Evolutionary conservation across 805 yeast genomes (phyloP).

Genomic region (Wickerhamomyces queroliae): DNA sequence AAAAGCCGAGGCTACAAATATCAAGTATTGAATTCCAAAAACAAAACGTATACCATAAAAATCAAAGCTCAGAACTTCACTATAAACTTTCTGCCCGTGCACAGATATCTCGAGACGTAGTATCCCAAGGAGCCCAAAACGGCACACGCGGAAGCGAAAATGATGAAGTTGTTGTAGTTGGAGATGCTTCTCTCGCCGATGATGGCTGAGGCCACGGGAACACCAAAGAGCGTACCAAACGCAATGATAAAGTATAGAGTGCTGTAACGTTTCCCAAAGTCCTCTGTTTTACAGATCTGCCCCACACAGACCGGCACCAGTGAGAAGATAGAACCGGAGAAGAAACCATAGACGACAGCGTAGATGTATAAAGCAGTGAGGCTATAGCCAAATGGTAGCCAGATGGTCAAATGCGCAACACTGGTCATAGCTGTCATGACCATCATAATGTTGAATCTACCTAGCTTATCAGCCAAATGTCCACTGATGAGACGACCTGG

Average conservation of each 20-base stretch:
- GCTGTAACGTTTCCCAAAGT: slow-evolving; percentile 46
- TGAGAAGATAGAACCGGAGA: slow-evolving; percentile 46
- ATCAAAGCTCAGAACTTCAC: background rate
- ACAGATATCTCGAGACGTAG: background rate
- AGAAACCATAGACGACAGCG: slow-evolving; percentile 41
- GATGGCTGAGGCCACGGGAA: slow-evolving; percentile 41
- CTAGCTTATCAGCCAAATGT: slow-evolving; percentile 33
- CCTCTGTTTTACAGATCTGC: slow-evolving; percentile 43
- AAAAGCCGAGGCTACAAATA: too few relatives aligned
- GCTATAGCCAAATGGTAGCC: slow-evolving; percentile 33
- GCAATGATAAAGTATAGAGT: slow-evolving; percentile 51
- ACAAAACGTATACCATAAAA: too few relatives aligned
- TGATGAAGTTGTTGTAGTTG: slow-evolving; percentile 34
- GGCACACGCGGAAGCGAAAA: slow-evolving; percentile 29
- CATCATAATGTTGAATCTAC: slow-evolving; percentile 43
- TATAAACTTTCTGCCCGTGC: background rate
- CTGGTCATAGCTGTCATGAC: slow-evolving; percentile 27
- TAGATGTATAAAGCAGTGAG: slow-evolving; percentile 33
- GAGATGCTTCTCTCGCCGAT: slow-evolving; percentile 25
- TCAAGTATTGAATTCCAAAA: too few relatives aligned
- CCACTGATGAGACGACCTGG: slow-evolving; percentile 36
- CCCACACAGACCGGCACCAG: slow-evolving; percentile 51
- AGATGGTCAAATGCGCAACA: slow-evolving; percentile 28
- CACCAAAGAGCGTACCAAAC: slow-evolving; percentile 37
- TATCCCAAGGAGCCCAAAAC: background rate